Evolutionary conservation across 768 basidiomycete genomes (phyloP).

Genomic region (Podaxis mareebaensis): DNA sequence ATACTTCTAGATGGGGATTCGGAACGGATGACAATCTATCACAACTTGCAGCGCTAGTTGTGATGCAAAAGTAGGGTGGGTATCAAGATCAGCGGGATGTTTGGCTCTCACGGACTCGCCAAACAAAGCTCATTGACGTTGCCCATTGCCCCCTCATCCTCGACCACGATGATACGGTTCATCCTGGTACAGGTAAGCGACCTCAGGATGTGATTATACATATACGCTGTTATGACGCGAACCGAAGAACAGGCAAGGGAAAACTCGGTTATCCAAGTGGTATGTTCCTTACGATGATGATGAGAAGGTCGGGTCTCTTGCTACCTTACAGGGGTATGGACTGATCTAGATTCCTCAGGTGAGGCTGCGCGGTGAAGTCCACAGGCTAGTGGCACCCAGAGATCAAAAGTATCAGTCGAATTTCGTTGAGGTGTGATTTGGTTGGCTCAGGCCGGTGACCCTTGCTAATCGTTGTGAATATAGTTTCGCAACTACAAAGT

Average conservation of each 20-base stretch:
- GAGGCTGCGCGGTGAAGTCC: slow-evolving; percentile 93
- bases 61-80: neutral
- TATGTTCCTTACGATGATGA: slow-evolving; percentile 99
- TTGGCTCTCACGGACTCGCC: slow-evolving; percentile 13
- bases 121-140: slow-evolving; percentile 16
- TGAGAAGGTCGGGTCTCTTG: slow-evolving; percentile 71
- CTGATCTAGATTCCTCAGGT: slow-evolving; percentile 50
- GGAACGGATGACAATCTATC: too few species aligned
- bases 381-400: slow-evolving; percentile 90
- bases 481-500: slow-evolving; percentile 99
- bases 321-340: neutral
- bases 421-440: slow-evolving; percentile 87
- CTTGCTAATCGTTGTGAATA: slow-evolving; percentile 9
- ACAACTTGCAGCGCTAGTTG: too few species aligned
- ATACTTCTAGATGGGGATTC: too few species aligned
- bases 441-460: slow-evolving; percentile 8
- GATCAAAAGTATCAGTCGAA: slow-evolving; percentile 99
- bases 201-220: neutral
- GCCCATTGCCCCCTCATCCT: slow-evolving; percentile 16
- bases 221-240: slow-evolving; percentile 9
- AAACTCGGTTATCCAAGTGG: slow-evolving; percentile 97
- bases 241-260: slow-evolving; percentile 92
- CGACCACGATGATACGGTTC: slow-evolving; percentile 83
- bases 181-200: slow-evolving; percentile 87
- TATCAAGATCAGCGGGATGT: neutral